Percentiles rank a stretch among this genome's conserved stretches.
phyloP scores from a whole-genome alignment of 306 rosid species.

The Prunus fruticosa region DNA sequence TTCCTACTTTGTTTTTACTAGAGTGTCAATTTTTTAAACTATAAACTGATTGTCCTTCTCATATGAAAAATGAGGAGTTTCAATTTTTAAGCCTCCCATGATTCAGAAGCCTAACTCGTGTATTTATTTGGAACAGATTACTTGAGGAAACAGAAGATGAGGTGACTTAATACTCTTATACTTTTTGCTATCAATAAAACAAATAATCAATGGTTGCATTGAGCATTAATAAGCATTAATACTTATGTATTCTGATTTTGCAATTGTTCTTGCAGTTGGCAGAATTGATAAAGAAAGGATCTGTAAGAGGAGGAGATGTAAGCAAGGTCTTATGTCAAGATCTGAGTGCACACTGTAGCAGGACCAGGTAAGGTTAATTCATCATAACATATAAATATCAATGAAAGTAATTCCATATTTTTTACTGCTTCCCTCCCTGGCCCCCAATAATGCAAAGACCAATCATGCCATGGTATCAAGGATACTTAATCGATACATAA shows the following conservation, averaged over 20 bases:
- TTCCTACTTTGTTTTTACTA: not conserved
- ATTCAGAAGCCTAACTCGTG: conserved; percentile 37
- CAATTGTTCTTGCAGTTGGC: conserved; percentile 54
- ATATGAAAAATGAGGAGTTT: conserved; percentile 12
- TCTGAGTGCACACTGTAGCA: conserved; percentile 84
- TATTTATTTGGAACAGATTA: conserved; percentile 55
- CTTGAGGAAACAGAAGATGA: conserved; percentile 94
- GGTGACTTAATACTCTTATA: conserved; percentile 39
- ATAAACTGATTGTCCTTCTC: conserved; percentile 17
- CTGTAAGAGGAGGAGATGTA: conserved; percentile 70
- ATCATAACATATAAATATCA: not conserved
- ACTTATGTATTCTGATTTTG: conserved; percentile 8
- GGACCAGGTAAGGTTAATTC: conserved; percentile 46
- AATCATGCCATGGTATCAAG: not conserved
- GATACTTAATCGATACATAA: not conserved
- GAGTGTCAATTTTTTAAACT: conserved; percentile 1
- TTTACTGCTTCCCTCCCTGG: not conserved
- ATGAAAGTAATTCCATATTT: not conserved
- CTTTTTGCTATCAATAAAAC: not conserved
- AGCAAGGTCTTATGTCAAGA: conserved; percentile 86
- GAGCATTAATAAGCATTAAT: not conserved
- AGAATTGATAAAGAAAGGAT: conserved; percentile 77
- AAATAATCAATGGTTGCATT: conserved; percentile 12
- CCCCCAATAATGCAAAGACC: not conserved
- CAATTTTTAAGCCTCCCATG: conserved; percentile 11